These are phyloP conservation scores for Chimonanthus salicifolius DNA, from an alignment of 164 flowering plant species.

Conservation along the genomic window DNA sequence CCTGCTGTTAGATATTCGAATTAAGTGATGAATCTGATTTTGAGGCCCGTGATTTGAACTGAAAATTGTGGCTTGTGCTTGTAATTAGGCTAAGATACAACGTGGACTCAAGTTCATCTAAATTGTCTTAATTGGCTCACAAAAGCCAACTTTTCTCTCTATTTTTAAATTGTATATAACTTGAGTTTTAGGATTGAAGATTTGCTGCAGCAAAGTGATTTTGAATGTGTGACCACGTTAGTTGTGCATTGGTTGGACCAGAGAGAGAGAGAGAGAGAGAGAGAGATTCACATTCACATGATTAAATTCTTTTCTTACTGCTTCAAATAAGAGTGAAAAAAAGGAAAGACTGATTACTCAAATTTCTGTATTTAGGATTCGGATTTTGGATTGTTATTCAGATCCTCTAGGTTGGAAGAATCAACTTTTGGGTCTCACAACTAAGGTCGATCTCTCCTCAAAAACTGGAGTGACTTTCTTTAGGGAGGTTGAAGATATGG, in stretches of 20 bases:
- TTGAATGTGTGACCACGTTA: neutral
- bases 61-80: too few relatives aligned
- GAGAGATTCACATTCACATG: neutral
- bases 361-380: conserved; percentile 39
- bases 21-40: too few relatives aligned
- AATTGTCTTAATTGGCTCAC: neutral
- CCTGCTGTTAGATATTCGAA: too few relatives aligned
- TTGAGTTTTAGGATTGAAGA: neutral
- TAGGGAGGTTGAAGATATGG: conserved; percentile 55
- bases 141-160: neutral
- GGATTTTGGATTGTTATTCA: conserved; percentile 75
- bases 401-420: conserved; percentile 95
- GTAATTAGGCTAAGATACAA: too few relatives aligned
- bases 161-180: neutral
- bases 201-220: neutral
- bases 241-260: too few relatives aligned
- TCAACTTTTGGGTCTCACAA: conserved; percentile 24
- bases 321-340: neutral
- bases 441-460: neutral
- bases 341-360: neutral
- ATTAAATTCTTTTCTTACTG: neutral
- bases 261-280: too few relatives aligned
- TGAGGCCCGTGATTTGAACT: too few relatives aligned
- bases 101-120: too few relatives aligned
- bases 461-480: conserved; percentile 25